Conservation (phyloP, 306 rosid genomes). For the Lathyrus aphaca region DNA sequence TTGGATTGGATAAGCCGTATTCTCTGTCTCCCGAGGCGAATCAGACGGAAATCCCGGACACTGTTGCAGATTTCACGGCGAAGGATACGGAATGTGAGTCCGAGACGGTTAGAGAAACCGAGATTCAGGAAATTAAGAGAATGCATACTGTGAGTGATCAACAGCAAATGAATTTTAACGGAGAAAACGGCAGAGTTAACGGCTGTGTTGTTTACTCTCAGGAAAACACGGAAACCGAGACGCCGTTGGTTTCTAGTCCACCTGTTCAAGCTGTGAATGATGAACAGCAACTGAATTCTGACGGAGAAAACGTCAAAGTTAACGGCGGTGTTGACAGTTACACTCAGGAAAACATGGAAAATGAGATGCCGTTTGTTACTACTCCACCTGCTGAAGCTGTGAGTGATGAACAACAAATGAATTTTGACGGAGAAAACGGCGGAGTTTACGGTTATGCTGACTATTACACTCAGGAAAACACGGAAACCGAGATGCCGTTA, state of each 20-base stretch:
- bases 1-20: constrained; percentile 68
- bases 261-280: constrained; percentile 31
- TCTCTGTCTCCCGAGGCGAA: constrained; percentile 42
- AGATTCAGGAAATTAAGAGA: constrained; percentile 59
- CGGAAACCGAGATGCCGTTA: constrained; percentile 48
- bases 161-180: constrained; percentile 58
- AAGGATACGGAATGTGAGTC: constrained; percentile 47
- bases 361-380: constrained; percentile 42
- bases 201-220: constrained; percentile 36
- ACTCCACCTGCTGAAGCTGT: constrained; percentile 7
- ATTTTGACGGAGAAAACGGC: constrained; percentile 40
- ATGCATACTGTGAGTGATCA: constrained; percentile 52
- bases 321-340: constrained; percentile 31
- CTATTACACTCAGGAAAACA: constrained; percentile 46
- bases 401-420: constrained; percentile 59
- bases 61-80: constrained; percentile 42
- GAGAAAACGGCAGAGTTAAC: constrained; percentile 23
- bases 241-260: constrained; percentile 42
- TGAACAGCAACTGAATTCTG: constrained; percentile 58
- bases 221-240: constrained; percentile 46
- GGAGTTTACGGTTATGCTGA: constrained; percentile 1
- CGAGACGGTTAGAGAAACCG: constrained; percentile 58
- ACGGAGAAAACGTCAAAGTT: constrained; percentile 31
- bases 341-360: constrained; percentile 51
- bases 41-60: constrained; percentile 45